Conservation (phyloP, 257 asterid species). For the Solanum sitiens region DNA sequence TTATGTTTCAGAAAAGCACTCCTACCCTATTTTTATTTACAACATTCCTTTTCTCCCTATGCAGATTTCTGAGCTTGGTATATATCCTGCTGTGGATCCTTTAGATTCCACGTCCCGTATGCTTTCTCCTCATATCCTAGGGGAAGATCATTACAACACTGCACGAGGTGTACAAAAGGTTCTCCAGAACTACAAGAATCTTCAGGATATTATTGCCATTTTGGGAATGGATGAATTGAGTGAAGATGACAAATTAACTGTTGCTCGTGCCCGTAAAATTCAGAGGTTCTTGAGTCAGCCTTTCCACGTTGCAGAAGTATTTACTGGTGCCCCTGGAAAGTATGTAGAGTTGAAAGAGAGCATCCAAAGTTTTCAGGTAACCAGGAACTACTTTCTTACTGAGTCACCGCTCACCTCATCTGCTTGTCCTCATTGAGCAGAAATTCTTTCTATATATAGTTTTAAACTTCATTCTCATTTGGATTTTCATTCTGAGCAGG, state of each 20-base stretch:
- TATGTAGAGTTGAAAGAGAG: constrained; percentile 71
- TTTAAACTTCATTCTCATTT: not conserved
- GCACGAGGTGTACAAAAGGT: constrained; percentile 46
- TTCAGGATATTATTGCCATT: constrained; percentile 96
- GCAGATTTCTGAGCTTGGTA: constrained; percentile 97
- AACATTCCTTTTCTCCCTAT: not conserved
- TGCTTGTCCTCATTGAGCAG: not conserved
- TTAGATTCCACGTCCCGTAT: constrained; percentile 19
- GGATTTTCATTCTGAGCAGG: constrained; percentile 36
- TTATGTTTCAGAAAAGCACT: not conserved
- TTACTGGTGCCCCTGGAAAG: constrained; percentile 36
- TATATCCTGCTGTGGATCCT: constrained; percentile 85
- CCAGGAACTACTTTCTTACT: not conserved
- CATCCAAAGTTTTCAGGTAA: constrained; percentile 16
- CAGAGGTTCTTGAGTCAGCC: constrained; percentile 71
- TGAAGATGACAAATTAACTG: constrained; percentile 34
- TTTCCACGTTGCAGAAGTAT: constrained; percentile 53
- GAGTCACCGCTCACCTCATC: not conserved
- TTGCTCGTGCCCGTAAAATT: constrained; percentile 23
- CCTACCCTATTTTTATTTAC: not conserved
- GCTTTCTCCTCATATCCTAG: constrained; percentile 41
- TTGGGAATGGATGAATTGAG: constrained; percentile 98
- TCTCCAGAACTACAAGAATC: constrained; percentile 93
- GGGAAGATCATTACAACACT: constrained; percentile 25
- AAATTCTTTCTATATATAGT: not conserved